Base-by-base conservation (phyloP, 2,329 filamentous ascomycete species). In the Fonsecaea multimorphosa region DNA sequence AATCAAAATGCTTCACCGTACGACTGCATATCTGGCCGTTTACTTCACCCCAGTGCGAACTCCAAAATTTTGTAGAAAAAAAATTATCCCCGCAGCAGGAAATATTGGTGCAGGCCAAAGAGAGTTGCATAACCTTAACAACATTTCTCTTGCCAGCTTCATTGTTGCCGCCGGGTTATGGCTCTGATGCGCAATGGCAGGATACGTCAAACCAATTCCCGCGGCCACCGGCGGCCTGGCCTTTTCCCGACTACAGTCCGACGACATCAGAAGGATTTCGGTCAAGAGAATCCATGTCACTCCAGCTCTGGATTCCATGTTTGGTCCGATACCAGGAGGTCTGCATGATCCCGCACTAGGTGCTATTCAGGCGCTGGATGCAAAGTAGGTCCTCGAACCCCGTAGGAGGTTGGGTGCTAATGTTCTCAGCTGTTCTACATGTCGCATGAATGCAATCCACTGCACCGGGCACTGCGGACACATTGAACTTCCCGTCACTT, bases 391-490 rank as follows among this genome's bases (percentile, higher is more conserved):
- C 38, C 11, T 31, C 49, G 14, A 22, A n/a, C 12, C 3, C 24
- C 14, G 11, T 9, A 40, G 2, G 4, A 34, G 19, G 16, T 24
- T 8, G 12, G 38, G 61, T 54, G 57, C 67, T 71, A 68, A 67
- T 55, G 55, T 27, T 52, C 44, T 27, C 38, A 96, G 92, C 75
- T 99, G 95, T 81, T 86, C 92, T 73, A 99, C 95, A 77, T 99
- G 95, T 81, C 92, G 94, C 72, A 85, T 96, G 71, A 91, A 89
- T 74, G 89, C 89, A 68, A 86, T 88, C 75, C 87, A 87, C 73
- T 99, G 96, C 77, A 92, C 94, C 6, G 96, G 96, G 64, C 96
- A 99, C 81, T 87, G 91, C 66, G 96, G 95, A 60, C 95, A 99
- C 76, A 96, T 99, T 77, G 92, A 97, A 73, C 88, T 99, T 12